Evolutionary conservation across 2,329 filamentous ascomycete species (phyloP), one percentile per base, ranked within the genome.

Genomic region (Bertia moriformis): DNA sequence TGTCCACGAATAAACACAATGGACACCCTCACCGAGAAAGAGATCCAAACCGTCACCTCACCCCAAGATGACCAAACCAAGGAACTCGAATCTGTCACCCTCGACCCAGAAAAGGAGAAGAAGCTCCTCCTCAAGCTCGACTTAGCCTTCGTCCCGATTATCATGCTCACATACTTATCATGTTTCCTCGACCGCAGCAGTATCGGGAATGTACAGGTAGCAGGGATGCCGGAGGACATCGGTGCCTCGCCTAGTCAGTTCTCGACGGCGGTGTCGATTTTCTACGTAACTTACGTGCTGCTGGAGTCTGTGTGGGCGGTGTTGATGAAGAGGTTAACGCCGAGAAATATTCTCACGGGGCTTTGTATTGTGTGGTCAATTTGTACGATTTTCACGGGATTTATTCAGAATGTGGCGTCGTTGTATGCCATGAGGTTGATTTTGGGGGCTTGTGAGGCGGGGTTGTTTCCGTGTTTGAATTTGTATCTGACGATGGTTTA

Each of bases 101-200:
- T 54, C 15, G 54, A 57, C 42, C 46, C 51, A 2, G 40, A 37
- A 4, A 48, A 47, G 10, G 55, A 58, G 43, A 40, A 42, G 10
- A 51, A 48, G 22, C 49, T 57, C 3, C 45, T 58, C 13, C 40
- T 45, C 29, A 58, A 58, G 40, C 51, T 58, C 4, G 56, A 58
- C 38, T 24, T 47, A 14, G 49, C 49, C 38, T 51, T 58, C 15
- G 49, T 55, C 3, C 56, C 56, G 38, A 62, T 73, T 40, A 66
- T 74, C 42, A 71, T 70, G 61, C 51, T 71, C 37, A 59, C 73
- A 3, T 76, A 72, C 43, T 48, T 76, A 15, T 60, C 62, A 3
- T 70, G 64, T 43, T 72, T 69, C 46, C 55, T 73, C 30, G 72
- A 77, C 50, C 60, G 71, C 40, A 58, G 59, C 15, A 71, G 69